Evolutionary conservation across 768 basidiomycete species (phyloP).

Genomic region (Lentinula boryana): DNA sequence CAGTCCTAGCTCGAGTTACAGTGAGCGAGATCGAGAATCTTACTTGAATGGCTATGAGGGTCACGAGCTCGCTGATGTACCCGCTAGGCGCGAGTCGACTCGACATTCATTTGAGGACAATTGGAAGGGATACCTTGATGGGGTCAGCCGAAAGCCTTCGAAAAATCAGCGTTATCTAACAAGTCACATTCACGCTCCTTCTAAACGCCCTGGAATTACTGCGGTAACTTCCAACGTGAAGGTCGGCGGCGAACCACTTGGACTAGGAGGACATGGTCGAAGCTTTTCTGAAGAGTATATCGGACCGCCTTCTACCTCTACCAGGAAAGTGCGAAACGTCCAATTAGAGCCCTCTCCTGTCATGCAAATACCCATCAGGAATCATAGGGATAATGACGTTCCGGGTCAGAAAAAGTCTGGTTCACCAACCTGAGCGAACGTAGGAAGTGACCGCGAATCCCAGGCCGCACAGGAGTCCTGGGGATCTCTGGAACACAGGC

Average conservation of each 20-base stretch:
- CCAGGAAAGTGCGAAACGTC: slow-evolving; percentile 32
- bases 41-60: slow-evolving; percentile 27
- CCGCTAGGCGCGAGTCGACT: slow-evolving; percentile 16
- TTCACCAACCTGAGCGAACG: not conserved
- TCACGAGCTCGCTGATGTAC: slow-evolving; percentile 42
- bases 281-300: not conserved
- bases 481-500: not conserved
- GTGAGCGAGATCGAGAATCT: slow-evolving; percentile 27
- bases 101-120: slow-evolving; percentile 5
- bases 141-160: not conserved
- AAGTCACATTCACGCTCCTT: not conserved
- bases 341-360: slow-evolving; percentile 49
- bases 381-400: not conserved
- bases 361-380: slow-evolving; percentile 38
- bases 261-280: not conserved
- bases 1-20: slow-evolving; percentile 38
- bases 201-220: not conserved
- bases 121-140: not conserved
- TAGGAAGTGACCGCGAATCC: not conserved
- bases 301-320: not conserved
- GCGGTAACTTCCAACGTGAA: not conserved
- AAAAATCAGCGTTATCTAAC: not conserved
- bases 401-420: not conserved
- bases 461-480: not conserved
- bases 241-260: not conserved